Base-by-base conservation (phyloP, 176 grass and related monocot species). In the Otatea glauca region DNA sequence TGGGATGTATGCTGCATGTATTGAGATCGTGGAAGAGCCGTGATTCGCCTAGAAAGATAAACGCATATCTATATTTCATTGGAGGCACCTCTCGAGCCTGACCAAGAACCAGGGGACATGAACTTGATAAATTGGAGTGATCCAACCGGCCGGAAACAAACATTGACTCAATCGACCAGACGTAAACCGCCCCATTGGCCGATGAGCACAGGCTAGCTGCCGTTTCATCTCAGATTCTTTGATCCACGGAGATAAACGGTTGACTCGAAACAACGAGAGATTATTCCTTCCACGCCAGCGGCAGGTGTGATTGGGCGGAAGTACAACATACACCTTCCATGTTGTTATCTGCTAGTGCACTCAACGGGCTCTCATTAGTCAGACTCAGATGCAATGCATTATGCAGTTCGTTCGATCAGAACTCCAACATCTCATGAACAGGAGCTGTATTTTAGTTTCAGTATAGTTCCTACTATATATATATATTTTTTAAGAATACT, bases 61-160 rank as follows among this genome's bases (percentile, higher is more conserved):
- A 5, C 34, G 7, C 68, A 75, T 53, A 43, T 75, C 79, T 35
- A 73, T 43, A 73, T 38, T 5, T 41, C 41, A 6, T 5, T 32
- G 79, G 79, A 41, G 67, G 73, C 84, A 78, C 73, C 73, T 73
- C 84, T 42, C 61, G 47, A 6, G 47, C 38, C n/a, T 68, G 79
- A 54, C 72, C 88, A 63, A 55, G 74, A 72, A 42, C 10, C 47
- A 65, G 66, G 88, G 72, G 66, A 73, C 84, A 86, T 9, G 49
- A 34, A 34, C 11, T n/a, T 47, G 65, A 7, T 56, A 7, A 65
- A 27, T 5, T 48, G 47, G 67, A 56, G 43, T 15, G 9, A 58
- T 38, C 25, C n/a, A 83, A 70, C 21, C 51, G 72, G 73, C 29
- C 42, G 65, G 79, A 29, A 50, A 74, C 56, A n/a, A 58, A 50